Evolutionary conservation across 2,329 filamentous ascomycete genomes (phyloP).

Genomic region (Cladosporium velox): DNA sequence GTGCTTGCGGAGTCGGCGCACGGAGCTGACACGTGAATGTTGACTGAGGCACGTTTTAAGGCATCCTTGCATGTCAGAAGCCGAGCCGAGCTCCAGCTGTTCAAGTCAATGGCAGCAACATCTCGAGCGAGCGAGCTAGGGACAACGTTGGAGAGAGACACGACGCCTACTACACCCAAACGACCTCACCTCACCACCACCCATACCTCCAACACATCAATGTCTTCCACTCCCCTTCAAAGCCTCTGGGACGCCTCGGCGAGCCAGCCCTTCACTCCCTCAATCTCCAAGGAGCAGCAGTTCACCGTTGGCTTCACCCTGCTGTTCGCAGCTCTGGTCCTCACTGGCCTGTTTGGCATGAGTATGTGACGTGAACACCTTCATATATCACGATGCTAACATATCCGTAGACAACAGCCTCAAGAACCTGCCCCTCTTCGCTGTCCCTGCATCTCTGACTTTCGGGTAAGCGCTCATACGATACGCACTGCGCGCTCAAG

Average conservation of each 20-base stretch:
- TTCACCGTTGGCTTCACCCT: conserved; percentile 79
- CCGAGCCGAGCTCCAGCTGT: conserved; percentile 18
- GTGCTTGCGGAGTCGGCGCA: conserved; percentile 13
- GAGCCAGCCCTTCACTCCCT: conserved; percentile 78
- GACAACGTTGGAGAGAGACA: not conserved
- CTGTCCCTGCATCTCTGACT: conserved; percentile 82
- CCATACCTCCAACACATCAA: conserved; percentile 36
- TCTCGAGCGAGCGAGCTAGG: not conserved
- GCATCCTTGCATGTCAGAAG: conserved; percentile 1
- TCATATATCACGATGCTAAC: conserved; percentile 25
- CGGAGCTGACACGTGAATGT: conserved; percentile 13
- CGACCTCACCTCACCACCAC: not conserved
- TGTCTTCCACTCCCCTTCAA: conserved; percentile 76
- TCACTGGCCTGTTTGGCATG: conserved; percentile 79
- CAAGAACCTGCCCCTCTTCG: conserved; percentile 73
- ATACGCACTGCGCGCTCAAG: not conserved
- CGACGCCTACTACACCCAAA: not conserved
- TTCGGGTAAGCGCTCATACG: conserved; percentile 69
- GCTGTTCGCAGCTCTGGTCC: conserved; percentile 66
- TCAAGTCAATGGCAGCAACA: conserved; percentile 15
- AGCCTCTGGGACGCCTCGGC: conserved; percentile 93
- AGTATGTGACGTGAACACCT: conserved; percentile 57
- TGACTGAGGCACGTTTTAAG: not conserved
- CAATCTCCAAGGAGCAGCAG: conserved; percentile 78
- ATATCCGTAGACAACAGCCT: conserved; percentile 72